phyloP scores from a whole-genome alignment of 257 asterid species.

The Scutellaria galericulata region DNA sequence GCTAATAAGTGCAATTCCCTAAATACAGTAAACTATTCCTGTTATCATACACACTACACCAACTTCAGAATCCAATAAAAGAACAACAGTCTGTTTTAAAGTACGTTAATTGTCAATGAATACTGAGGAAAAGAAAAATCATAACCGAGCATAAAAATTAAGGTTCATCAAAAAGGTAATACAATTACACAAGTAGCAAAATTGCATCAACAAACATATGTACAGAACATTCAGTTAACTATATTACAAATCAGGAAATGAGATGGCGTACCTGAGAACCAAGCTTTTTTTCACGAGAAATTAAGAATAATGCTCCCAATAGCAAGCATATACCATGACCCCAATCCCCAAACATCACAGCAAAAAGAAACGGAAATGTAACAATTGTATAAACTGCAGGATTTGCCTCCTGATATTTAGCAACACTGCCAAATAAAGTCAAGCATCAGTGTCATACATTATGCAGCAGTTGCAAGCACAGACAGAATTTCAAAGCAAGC shows the following conservation, averaged over 20 bases:
- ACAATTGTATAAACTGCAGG: constrained; percentile 94
- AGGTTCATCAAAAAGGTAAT: constrained; percentile 1
- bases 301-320: constrained; percentile 80
- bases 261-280: constrained; percentile 77
- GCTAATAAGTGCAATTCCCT: background rate
- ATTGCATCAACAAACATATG: constrained; percentile 19
- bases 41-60: constrained; percentile 23
- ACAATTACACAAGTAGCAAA: constrained; percentile 10
- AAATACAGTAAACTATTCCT: background rate
- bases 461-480: constrained; percentile 30
- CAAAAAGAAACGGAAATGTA: constrained; percentile 98
- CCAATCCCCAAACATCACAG: constrained; percentile 99
- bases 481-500: constrained; percentile 10
- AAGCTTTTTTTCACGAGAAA: constrained; percentile 74
- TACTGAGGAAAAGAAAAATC: background rate
- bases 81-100: background rate
- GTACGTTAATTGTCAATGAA: background rate
- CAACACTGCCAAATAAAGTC: constrained; percentile 66
- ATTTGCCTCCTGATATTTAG: constrained; percentile 95
- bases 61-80: constrained; percentile 34
- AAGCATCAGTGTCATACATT: constrained; percentile 44
- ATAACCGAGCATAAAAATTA: background rate
- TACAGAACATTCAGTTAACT: constrained; percentile 8
- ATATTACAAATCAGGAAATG: background rate
- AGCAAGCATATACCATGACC: constrained; percentile 97